Evolutionary conservation across 768 basidiomycete genomes (phyloP), one percentile per base, ranked within the genome.

Genomic region (Favolaschia claudopus): DNA sequence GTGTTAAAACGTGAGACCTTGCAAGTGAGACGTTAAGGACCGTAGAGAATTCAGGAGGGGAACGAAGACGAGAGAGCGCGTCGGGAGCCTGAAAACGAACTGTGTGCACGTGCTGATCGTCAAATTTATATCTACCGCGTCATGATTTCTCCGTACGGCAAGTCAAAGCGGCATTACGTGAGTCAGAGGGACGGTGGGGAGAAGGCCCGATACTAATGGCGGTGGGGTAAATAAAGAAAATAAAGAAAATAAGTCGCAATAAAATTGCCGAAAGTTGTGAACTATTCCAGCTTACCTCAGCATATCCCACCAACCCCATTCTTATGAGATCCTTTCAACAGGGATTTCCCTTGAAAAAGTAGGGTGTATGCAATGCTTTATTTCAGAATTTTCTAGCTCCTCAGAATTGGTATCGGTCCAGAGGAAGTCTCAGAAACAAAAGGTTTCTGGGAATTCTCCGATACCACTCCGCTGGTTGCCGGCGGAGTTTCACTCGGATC

Each of bases 1-100:
- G 70, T 67, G 71, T 71, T 72, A 74, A 62, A 74, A 65, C 78
- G 76, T 77, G 75, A 74, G 70, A 74, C 77, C 74, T 77, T 76
- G n/a, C 69, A n/a, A 36, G 72, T 74, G 60, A 62, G 71, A 67
- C 72, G 76, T 72, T 52, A 65, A 66, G 63, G 65, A 67, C 70
- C 67, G 63, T 66, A 69, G 72, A 69, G n/a, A n/a, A n/a, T n/a
- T n/a, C n/a, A 65, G 65, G 58, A 71, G 67, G 70, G 71, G 72
- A 67, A 48, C 43, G 62, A 50, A 68, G 64, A 62, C 67, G 61
- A 63, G 57, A 60, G 63, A 44, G 51, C 54, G 59, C 46, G 59
- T 60, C 40, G 40, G 24, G 20, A n/a, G n/a, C n/a, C n/a, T 40
- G 22, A 48, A 47, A n/a, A 7, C 28, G 9, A 20, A 40, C 19